These are phyloP conservation scores for Kurtzmaniella quercitrusa DNA, from an alignment of 1,139 yeast genomes.

Conservation along the genomic window DNA sequence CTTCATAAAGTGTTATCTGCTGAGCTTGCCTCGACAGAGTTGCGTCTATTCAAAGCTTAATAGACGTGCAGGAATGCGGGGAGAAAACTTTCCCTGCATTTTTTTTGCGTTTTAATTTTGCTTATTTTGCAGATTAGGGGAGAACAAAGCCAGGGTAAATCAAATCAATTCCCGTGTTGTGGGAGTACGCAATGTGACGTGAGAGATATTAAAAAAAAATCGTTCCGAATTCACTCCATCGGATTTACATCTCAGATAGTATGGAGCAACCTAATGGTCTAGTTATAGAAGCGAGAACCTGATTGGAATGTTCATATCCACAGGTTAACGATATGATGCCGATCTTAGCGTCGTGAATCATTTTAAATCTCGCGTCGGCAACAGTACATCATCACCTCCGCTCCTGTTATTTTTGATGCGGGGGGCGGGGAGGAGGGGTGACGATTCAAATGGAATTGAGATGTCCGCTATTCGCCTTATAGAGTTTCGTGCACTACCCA, in stretches of 20 bases:
- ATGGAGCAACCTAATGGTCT: no score
- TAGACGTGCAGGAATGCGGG: neutral
- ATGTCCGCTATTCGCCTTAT: neutral
- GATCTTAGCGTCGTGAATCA: no score
- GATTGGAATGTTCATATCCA: no score
- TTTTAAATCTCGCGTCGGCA: no score
- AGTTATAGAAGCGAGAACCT: no score
- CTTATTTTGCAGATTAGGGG: neutral
- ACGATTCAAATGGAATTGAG: neutral
- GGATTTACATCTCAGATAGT: no score
- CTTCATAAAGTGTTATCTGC: no score
- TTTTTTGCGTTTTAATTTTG: no score
- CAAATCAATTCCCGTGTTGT: neutral
- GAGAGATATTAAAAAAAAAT: neutral
- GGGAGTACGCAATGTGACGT: neutral
- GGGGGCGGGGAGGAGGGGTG: neutral
- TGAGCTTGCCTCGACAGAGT: no score
- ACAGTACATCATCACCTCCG: no score
- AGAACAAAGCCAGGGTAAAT: neutral
- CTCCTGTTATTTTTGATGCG: neutral
- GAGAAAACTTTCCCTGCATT: neutral
- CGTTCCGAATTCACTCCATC: neutral
- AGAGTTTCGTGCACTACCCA: neutral
- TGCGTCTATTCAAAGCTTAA: neutral
- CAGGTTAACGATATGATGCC: no score